Evolutionary conservation across 2,329 filamentous ascomycete species (phyloP), one percentile per base, ranked within the genome.

Genomic region (Penicillium sp.): DNA sequence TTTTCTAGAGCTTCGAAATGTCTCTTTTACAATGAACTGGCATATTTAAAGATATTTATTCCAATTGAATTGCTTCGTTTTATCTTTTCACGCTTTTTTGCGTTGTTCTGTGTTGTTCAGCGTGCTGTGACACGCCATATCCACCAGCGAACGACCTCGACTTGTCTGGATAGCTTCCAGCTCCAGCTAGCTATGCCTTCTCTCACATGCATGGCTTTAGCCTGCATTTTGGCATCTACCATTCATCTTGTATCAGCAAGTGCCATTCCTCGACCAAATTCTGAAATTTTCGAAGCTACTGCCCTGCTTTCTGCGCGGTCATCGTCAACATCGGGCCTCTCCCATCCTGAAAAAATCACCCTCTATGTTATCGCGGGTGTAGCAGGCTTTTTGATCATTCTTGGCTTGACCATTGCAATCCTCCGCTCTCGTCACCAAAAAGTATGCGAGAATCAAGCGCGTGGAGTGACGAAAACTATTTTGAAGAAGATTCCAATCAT

Each of bases 291-390:
- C 38, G 8, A 42, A 31, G 31, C 28, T 26, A 53, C 33, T 8
- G 28, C 28, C 21, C 23, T 38, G 36, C 36, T 50, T 12, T 28
- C 31, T 15, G 36, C 16, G 12, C 23, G 36, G n/a, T 21, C 51
- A 45, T 23, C 31, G 18, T 33, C 39, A 29, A 29, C 28, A 5
- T 28, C 16, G 21, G 47, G 43, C 3, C 51, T 53, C 13, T 43
- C 51, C 12, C 29, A 47, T 18, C 26, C 47, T 9, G 51, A 53
- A 18, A 53, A 50, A 44, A 45, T 53, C 15, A 53, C 43, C 6
- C 29, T 53, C 3, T 53, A 53, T 34, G 51, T 50, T 13, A 21
- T 53, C 16, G 47, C 51, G 16, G 51, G 23, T 7, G 18, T 39
- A 9, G 43, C 16, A 21, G 47, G 36, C 18, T 5, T 53, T 15